phyloP scores from a whole-genome alignment of 345 rosid genomes.

The Bruguiera sexangula region DNA sequence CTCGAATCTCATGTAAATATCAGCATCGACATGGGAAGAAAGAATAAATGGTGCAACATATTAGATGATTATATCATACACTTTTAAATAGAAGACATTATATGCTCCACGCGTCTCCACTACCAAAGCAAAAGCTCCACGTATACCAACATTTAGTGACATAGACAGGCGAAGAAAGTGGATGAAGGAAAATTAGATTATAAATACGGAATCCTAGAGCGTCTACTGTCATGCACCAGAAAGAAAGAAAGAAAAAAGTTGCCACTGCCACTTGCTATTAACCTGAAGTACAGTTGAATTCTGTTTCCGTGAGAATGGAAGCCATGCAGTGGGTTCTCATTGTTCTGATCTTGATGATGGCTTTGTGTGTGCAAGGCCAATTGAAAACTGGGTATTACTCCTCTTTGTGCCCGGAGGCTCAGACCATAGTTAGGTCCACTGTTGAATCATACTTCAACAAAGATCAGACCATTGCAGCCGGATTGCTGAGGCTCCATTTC shows the following conservation, averaged over 20 bases:
- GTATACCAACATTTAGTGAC: conserved; percentile 4
- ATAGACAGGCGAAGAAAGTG: conserved; percentile 11
- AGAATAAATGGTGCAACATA: too few species aligned
- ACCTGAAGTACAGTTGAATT: too few species aligned
- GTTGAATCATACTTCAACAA: conserved; percentile 55
- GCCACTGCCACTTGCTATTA: too few species aligned
- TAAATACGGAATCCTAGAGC: not conserved
- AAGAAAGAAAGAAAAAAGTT: too few species aligned
- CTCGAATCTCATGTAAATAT: too few species aligned
- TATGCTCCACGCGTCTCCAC: conserved; percentile 28
- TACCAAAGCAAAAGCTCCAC: not conserved
- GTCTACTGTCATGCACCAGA: too few species aligned
- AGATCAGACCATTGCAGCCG: conserved; percentile 61
- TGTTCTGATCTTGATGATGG: conserved; percentile 15
- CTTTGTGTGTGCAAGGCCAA: conserved; percentile 26
- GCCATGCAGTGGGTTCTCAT: conserved; percentile 7
- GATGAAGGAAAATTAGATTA: conserved; percentile 7
- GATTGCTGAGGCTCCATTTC: conserved; percentile 69
- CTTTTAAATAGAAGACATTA: too few species aligned
- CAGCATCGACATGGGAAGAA: too few species aligned
- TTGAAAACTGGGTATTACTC: conserved; percentile 57
- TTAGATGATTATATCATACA: too few species aligned
- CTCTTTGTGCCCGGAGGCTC: conserved; percentile 55
- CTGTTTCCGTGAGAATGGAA: conserved; percentile 15
- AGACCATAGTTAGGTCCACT: conserved; percentile 48